phyloP scores from a whole-genome alignment of 768 basidiomycete genomes.

The Amanita brunnescens region DNA sequence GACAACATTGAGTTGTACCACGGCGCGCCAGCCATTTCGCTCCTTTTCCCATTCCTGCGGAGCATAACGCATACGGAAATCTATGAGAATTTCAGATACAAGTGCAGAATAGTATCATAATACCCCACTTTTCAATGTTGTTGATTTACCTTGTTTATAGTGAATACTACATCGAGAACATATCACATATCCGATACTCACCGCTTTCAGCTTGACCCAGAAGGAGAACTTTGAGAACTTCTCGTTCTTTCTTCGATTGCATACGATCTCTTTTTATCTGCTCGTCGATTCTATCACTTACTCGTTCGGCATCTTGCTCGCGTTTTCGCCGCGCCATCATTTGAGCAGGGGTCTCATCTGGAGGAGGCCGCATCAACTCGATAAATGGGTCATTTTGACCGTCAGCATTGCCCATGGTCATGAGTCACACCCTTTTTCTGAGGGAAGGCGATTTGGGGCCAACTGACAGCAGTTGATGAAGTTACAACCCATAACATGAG shows the following conservation, averaged over 20 bases:
- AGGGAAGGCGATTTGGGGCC: constrained; percentile 10
- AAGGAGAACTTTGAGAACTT: constrained; percentile 47
- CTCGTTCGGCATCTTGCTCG: constrained; percentile 38
- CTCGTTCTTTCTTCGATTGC: constrained; percentile 33
- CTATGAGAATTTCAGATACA: constrained; percentile 24
- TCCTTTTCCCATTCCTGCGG: constrained; percentile 56
- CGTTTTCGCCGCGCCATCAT: constrained; percentile 35
- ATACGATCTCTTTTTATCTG: constrained; percentile 41
- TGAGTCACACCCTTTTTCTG: constrained; percentile 7
- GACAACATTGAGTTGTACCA: constrained; percentile 75
- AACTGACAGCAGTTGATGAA: constrained; percentile 6
- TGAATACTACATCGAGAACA: background rate
- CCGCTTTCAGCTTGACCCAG: constrained; percentile 64
- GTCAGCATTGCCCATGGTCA: constrained; percentile 26
- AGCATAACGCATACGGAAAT: constrained; percentile 67
- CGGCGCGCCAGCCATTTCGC: constrained; percentile 65
- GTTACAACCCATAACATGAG: background rate
- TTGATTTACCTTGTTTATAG: constrained; percentile 48
- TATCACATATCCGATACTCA: constrained; percentile 21
- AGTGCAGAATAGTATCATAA: constrained; percentile 1
- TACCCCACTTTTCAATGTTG: constrained; percentile 53
- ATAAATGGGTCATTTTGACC: constrained; percentile 35
- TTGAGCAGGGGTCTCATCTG: constrained; percentile 44
- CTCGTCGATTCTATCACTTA: constrained; percentile 53
- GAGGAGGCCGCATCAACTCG: constrained; percentile 38